Evolutionary conservation across 495 filamentous ascomycete genomes (phyloP).

Genomic region (Sabuloglossum arenarium): DNA sequence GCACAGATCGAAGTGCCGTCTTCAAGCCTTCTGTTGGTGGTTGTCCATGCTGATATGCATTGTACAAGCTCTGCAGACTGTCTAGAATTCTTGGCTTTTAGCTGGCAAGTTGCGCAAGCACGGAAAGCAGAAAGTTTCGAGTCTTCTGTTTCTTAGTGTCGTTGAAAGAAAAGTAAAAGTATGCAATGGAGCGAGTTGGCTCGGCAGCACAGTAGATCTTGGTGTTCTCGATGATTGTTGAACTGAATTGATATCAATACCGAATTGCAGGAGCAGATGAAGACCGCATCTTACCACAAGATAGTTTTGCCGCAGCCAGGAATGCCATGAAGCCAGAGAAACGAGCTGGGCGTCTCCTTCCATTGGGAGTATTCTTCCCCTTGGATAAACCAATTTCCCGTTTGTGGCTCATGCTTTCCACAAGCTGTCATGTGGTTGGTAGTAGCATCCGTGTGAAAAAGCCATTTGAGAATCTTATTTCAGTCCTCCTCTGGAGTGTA

Average conservation of each 20-base stretch:
- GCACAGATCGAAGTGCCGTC: constrained; percentile 3
- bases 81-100: background rate
- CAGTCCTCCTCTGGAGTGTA: background rate
- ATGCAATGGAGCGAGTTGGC: background rate
- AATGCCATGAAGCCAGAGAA: constrained; percentile 2
- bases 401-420: background rate
- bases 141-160: background rate
- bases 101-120: background rate
- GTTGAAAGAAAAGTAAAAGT: constrained; percentile 4
- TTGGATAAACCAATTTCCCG: constrained; percentile 5
- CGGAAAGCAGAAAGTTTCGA: background rate
- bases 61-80: background rate
- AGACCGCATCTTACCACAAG: background rate
- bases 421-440: background rate
- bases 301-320: constrained; percentile 6
- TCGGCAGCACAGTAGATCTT: background rate
- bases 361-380: background rate
- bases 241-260: background rate
- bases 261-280: background rate
- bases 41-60: background rate
- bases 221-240: background rate
- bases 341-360: background rate
- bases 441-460: background rate
- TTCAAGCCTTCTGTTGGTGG: constrained; percentile 1
- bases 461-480: background rate